Conservation (phyloP, 257 asterid genomes). For the Schizonepeta tenuifolia region DNA sequence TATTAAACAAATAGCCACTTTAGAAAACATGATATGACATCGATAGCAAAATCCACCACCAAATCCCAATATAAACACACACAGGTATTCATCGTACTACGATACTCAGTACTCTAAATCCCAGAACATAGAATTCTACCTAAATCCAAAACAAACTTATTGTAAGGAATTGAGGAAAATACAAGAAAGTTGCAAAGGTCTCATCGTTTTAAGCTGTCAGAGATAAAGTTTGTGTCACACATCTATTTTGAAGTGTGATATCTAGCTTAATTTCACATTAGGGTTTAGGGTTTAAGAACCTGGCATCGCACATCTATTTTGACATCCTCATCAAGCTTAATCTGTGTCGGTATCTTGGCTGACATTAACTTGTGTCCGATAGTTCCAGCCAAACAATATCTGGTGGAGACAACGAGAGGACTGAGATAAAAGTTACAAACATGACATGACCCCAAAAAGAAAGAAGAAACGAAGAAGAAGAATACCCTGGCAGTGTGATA, state of each 20-base stretch:
- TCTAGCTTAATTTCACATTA: constrained; percentile 49
- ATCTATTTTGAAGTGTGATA: constrained; percentile 57
- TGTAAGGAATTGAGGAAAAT: not conserved
- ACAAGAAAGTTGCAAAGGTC: not conserved
- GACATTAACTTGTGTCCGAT: constrained; percentile 79
- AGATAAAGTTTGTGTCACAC: constrained; percentile 45
- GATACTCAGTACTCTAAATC: not conserved
- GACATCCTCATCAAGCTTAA: constrained; percentile 61
- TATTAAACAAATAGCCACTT: no score
- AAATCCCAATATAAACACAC: no score
- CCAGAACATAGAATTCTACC: not conserved
- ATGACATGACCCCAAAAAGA: not conserved
- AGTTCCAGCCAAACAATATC: constrained; percentile 87
- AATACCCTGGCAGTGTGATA: constrained; percentile 87
- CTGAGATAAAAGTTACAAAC: not conserved
- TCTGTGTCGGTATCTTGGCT: constrained; percentile 66
- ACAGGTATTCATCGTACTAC: not conserved
- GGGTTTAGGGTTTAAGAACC: constrained; percentile 45
- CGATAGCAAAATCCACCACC: no score
- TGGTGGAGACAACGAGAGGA: constrained; percentile 35
- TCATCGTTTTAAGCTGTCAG: not conserved
- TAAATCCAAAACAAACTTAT: not conserved
- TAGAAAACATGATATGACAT: no score
- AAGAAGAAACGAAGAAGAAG: not conserved
- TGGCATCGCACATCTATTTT: constrained; percentile 86